phyloP scores from a whole-genome alignment of 1,284 basidiomycete genomes.

The Cutaneotrichosporon mucoides region DNA sequence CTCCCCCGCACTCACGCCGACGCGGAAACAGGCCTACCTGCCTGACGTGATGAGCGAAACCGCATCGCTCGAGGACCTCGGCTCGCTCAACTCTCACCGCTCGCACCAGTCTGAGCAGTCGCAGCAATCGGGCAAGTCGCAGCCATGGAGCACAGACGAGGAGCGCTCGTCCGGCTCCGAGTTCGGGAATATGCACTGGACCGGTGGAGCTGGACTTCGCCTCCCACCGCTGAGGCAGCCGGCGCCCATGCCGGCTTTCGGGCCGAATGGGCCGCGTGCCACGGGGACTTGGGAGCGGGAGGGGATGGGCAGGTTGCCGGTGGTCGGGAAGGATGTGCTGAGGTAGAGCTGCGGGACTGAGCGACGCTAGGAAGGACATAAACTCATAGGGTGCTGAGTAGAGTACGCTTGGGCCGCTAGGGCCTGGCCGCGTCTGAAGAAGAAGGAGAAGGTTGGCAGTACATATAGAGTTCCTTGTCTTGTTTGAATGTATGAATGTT shows the following conservation, averaged over 20 bases:
- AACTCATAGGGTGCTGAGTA: not conserved
- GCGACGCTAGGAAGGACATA: too few relatives aligned
- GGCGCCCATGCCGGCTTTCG: not conserved
- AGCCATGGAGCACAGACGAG: not conserved
- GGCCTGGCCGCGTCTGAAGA: too few relatives aligned
- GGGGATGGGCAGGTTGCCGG: not conserved
- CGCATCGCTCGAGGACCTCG: not conserved
- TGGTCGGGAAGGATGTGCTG: not conserved
- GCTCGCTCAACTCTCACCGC: not conserved
- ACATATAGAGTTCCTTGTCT: too few relatives aligned
- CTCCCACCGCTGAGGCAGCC: not conserved
- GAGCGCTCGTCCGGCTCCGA: slow-evolving; percentile 4
- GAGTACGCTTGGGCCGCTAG: too few relatives aligned
- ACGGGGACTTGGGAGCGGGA: not conserved
- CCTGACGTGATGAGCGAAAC: slow-evolving; percentile 2
- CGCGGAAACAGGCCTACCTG: not conserved
- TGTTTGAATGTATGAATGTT: too few relatives aligned
- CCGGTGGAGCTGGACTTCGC: slow-evolving; percentile 1
- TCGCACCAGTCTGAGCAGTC: too few relatives aligned
- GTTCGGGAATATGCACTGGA: slow-evolving; percentile 9
- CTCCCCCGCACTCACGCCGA: not conserved
- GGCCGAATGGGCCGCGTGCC: not conserved
- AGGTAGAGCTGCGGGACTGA: too few relatives aligned
- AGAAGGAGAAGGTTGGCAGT: too few relatives aligned
- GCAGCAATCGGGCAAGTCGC: too few relatives aligned